Conservation (phyloP, 208 protist species). For the Trypanosoma theileri region DNA sequence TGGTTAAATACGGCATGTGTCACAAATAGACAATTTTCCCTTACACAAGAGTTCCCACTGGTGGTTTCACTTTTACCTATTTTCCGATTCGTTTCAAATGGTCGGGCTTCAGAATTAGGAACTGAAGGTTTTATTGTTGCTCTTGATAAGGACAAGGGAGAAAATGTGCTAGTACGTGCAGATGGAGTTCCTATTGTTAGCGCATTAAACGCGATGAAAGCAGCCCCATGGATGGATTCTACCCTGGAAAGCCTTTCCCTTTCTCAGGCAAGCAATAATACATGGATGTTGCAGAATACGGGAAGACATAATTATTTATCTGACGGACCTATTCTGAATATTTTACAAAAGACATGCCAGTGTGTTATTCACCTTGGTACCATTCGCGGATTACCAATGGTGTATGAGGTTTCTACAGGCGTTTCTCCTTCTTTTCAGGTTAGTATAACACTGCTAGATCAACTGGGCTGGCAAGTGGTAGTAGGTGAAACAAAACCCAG, state of each 20-base stretch:
- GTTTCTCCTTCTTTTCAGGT: constrained; percentile 85
- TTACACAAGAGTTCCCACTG: constrained; percentile 75
- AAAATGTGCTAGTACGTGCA: constrained; percentile 72
- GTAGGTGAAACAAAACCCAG: constrained; percentile 76
- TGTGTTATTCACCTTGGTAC: constrained; percentile 79
- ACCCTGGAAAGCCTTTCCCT: constrained; percentile 1
- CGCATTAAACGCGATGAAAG: neutral
- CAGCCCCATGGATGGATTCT: constrained; percentile 1
- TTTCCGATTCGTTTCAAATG: constrained; percentile 57
- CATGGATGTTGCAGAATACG: neutral
- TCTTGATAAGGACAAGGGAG: constrained; percentile 74
- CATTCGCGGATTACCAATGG: constrained; percentile 86
- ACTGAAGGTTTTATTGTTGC: constrained; percentile 75
- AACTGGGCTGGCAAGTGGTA: constrained; percentile 83
- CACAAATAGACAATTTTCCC: constrained; percentile 75
- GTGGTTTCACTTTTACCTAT: constrained; percentile 72
- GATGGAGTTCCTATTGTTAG: constrained; percentile 69
- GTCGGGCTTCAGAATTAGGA: constrained; percentile 33
- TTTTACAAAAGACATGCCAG: constrained; percentile 80
- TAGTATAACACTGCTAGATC: constrained; percentile 79
- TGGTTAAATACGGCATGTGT: constrained; percentile 86
- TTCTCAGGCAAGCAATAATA: neutral
- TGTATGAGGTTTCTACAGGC: constrained; percentile 73
- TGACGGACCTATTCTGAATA: constrained; percentile 63
- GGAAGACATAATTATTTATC: constrained; percentile 4